Conservation (phyloP, 371 early-diverging fungal species). For the Agmasoma carcini region DNA sequence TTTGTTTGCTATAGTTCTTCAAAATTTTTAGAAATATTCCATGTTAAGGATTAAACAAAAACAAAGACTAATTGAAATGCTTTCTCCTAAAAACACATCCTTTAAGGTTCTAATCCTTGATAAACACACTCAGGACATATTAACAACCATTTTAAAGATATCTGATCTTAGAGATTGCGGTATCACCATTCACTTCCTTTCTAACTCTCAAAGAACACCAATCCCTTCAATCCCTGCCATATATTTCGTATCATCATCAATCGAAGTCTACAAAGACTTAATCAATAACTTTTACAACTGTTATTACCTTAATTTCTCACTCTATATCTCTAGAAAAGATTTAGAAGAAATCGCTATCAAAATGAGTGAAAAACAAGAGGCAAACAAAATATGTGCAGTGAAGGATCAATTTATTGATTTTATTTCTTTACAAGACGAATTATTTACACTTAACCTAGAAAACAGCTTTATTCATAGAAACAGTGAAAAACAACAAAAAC, state of each 20-base stretch:
- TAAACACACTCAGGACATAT: conserved; percentile 71
- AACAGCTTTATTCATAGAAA: conserved; percentile 65
- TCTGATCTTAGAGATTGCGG: conserved; percentile 87
- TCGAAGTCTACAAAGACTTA: conserved; percentile 70
- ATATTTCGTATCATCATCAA: conserved; percentile 75
- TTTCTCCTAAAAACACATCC: conserved; percentile 24
- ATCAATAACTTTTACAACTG: conserved; percentile 71
- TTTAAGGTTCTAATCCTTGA: conserved; percentile 96
- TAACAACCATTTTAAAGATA: conserved; percentile 82
- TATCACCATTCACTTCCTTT: conserved; percentile 76
- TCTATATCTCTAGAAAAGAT: conserved; percentile 65
- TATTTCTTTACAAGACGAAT: conserved; percentile 69
- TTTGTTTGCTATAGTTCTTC: no score
- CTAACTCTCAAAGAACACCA: conserved; percentile 64
- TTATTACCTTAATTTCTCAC: conserved; percentile 79
- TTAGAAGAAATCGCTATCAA: conserved; percentile 78
- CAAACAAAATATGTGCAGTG: conserved; percentile 55
- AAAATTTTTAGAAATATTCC: conserved; percentile 1
- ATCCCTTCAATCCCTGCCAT: conserved; percentile 87
- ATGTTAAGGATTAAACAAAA: conserved; percentile 50
- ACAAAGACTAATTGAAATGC: conserved; percentile 29
- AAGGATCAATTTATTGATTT: conserved; percentile 88
- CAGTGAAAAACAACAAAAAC: conserved; percentile 63
- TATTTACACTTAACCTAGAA: conserved; percentile 75
- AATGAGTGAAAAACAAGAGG: conserved; percentile 35